Conservation (phyloP, 139 green algal species). For the Penium margaritaceum region DNA sequence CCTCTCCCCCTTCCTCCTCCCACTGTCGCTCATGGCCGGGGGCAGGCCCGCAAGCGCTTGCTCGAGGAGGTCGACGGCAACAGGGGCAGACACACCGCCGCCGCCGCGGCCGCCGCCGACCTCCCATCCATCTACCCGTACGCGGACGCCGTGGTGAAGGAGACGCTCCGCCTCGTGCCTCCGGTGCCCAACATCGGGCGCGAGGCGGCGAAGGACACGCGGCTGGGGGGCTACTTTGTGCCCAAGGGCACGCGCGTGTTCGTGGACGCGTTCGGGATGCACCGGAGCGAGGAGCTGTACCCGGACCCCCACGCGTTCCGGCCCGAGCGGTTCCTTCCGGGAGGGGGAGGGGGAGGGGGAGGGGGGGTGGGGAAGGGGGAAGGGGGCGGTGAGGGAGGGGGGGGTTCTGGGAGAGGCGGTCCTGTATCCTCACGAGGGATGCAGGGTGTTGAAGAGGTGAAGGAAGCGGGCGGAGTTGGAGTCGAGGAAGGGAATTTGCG, state of each 20-base stretch:
- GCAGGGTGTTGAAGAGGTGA: too few species aligned
- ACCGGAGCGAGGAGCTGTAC: not conserved
- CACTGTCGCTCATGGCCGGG: too few species aligned
- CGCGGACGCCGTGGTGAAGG: slow-evolving; percentile 3
- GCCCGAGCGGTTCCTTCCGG: slow-evolving; percentile 1
- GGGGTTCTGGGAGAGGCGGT: too few species aligned
- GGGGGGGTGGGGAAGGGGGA: too few species aligned
- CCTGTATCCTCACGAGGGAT: too few species aligned
- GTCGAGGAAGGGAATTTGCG: too few species aligned
- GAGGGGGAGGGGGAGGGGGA: not conserved
- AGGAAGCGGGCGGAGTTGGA: too few species aligned
- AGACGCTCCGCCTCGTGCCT: slow-evolving; percentile 7
- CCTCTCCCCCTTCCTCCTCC: too few species aligned
- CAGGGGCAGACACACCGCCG: too few species aligned
- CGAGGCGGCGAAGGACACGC: not conserved
- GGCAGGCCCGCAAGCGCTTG: too few species aligned
- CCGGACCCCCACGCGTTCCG: not conserved
- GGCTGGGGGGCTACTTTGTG: not conserved
- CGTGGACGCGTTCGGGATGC: not conserved
- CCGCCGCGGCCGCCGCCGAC: too few species aligned
- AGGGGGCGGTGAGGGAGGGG: too few species aligned
- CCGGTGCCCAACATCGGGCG: slow-evolving; percentile 1
- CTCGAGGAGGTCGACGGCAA: not conserved
- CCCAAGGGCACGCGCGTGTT: slow-evolving; percentile 10
- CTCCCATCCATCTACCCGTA: not conserved